Evolutionary conservation across 305 asterid species (phyloP).

Genomic region (Rubia balearica): DNA sequence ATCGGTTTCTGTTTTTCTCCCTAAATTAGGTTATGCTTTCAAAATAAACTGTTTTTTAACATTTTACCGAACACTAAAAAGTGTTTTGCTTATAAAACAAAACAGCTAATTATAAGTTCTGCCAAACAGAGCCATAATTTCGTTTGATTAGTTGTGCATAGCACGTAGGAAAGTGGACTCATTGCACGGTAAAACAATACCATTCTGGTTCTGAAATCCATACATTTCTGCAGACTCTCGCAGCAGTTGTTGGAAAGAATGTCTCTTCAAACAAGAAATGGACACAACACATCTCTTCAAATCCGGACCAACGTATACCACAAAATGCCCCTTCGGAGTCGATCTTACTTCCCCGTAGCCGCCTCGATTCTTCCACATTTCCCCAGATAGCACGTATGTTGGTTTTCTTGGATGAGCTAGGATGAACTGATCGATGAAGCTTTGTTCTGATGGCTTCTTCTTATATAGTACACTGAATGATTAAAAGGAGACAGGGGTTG

Average conservation of each 20-base stretch:
- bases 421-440: background rate
- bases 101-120: no score
- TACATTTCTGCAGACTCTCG: background rate
- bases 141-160: background rate
- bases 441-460: background rate
- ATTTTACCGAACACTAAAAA: no score
- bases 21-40: no score
- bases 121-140: no score
- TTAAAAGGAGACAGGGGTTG: background rate
- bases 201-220: slow-evolving; percentile 1
- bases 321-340: slow-evolving; percentile 1
- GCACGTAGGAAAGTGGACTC: background rate
- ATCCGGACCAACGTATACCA: slow-evolving; percentile 3
- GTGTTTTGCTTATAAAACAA: no score
- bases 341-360: background rate
- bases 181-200: background rate
- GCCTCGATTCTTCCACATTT: background rate
- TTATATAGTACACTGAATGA: background rate
- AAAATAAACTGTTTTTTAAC: no score
- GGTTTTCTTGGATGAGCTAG: background rate
- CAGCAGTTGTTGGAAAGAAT: background rate
- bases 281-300: background rate
- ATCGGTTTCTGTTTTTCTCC: no score
- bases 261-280: background rate
- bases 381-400: background rate